Evolutionary conservation across 1,139 yeast genomes (phyloP), one percentile per base, ranked within the genome.

Genomic region (Pichiaceae sp.): DNA sequence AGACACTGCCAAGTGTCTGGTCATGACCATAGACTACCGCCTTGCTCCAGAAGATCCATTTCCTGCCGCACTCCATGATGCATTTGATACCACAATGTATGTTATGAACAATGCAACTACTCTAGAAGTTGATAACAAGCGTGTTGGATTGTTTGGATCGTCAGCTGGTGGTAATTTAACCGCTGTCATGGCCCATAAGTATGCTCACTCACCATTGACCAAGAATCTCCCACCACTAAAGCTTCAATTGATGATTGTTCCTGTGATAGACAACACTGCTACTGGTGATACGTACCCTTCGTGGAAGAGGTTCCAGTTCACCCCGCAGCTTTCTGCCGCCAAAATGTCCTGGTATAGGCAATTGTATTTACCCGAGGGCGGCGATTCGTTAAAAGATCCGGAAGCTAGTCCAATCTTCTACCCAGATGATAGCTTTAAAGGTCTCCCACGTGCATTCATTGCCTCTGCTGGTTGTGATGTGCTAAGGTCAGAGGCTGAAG

Each of bases 31-130:
- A 7, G 72, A 68, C 44, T 68, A 68, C 47, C 45, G 73, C 28
- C 50, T 66, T 36, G 74, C 74, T 0, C 78, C 78, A 2, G 74
- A 72, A 46, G 49, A 58, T 40, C 72, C 73, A 14, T 72, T 59
- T 44, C 78, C 78, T 3, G 69, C 71, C 6, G 62, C 68, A 34
- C 63, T 66, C 4, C 63, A 69, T 14, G 75, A 70, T 49, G 50
- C 71, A 16, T 67, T 54, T 47, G 72, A 64, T 34, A 53, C 63
- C 7, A 41, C 54, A 9, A 25, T 51, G 19, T 56, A 49, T 40
- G 29, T 50, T 17, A 44, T 48, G 40, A 46, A 53, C 17, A 38
- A 39, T 12, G 40, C 43, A 4, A 26, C 27, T 15, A 32, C 43
- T 12, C 47, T 66, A 25, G 55, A 53, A 4, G 55, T 64, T 29